Conservation (phyloP, 2,329 filamentous ascomycete species). For the Aureobasidium sp. region DNA sequence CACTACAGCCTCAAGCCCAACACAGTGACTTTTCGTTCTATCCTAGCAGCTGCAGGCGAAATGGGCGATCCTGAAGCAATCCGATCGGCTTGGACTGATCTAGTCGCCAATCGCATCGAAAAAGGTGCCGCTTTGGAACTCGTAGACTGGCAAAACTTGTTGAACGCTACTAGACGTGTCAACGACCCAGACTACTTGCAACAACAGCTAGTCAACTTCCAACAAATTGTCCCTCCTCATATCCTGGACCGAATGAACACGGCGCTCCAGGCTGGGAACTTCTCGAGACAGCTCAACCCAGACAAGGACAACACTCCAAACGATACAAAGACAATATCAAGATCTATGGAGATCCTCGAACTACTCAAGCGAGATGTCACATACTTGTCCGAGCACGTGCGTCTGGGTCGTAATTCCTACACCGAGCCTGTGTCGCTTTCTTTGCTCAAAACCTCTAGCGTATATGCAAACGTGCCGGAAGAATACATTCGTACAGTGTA, state of each 20-base stretch:
- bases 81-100: slow-evolving; percentile 24
- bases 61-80: slow-evolving; percentile 24
- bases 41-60: slow-evolving; percentile 29
- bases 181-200: slow-evolving; percentile 19
- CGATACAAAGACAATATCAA: not conserved
- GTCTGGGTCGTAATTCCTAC: slow-evolving; percentile 29
- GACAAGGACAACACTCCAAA: not conserved
- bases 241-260: slow-evolving; percentile 1
- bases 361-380: not conserved
- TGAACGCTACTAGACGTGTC: slow-evolving; percentile 20
- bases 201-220: slow-evolving; percentile 15
- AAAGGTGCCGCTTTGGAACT: slow-evolving; percentile 6
- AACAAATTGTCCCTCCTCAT: not conserved
- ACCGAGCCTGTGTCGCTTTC: slow-evolving; percentile 31
- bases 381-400: not conserved
- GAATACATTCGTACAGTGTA: slow-evolving; percentile 33
- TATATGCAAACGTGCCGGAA: slow-evolving; percentile 16
- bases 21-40: slow-evolving; percentile 27
- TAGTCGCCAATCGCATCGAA: slow-evolving; percentile 20
- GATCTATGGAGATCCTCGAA: not conserved
- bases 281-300: not conserved
- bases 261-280: not conserved
- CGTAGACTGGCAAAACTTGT: slow-evolving; percentile 23
- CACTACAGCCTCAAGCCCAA: slow-evolving; percentile 23
- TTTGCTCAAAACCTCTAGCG: slow-evolving; percentile 18